A percentile compares a stretch with the other conserved stretches of the same genome.
These are phyloP conservation scores for Salix purpurea DNA, from an alignment of 345 rosid genomes.

Conservation along the genomic window DNA sequence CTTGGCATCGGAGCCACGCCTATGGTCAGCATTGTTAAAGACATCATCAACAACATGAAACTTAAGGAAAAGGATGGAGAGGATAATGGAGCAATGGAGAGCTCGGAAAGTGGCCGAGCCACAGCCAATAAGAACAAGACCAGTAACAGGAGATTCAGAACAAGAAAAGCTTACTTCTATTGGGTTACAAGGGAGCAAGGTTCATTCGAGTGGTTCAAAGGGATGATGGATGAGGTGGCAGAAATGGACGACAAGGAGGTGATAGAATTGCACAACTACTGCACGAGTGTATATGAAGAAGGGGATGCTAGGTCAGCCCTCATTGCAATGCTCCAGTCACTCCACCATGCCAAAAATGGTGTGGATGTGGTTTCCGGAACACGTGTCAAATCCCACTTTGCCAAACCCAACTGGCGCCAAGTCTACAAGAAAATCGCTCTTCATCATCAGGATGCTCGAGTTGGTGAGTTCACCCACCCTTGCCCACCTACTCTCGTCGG, in stretches of 20 bases:
- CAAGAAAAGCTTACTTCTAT: conserved; percentile 77
- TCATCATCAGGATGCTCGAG: conserved; percentile 50
- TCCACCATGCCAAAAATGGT: conserved; percentile 81
- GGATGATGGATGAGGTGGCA: conserved; percentile 84
- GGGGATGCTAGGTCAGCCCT: conserved; percentile 89
- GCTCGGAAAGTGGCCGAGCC: background rate
- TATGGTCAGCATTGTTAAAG: conserved; percentile 85
- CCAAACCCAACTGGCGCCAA: conserved; percentile 88
- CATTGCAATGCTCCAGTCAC: conserved; percentile 78
- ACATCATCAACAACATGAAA: conserved; percentile 77
- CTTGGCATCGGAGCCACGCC: conserved; percentile 94
- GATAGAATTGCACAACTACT: conserved; percentile 81
- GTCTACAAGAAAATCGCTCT: conserved; percentile 69
- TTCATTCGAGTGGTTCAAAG: conserved; percentile 94
- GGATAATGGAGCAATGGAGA: background rate
- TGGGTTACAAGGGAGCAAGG: conserved; percentile 96
- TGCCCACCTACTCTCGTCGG: background rate
- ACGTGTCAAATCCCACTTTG: conserved; percentile 79
- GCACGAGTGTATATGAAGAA: conserved; percentile 91
- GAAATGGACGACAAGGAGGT: conserved; percentile 65
- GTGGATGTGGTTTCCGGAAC: conserved; percentile 87
- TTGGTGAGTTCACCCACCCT: conserved; percentile 46
- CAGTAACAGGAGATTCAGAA: conserved; percentile 43
- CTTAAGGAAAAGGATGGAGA: conserved; percentile 38
- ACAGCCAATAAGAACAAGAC: background rate